phyloP scores from a whole-genome alignment of 1,284 basidiomycete species.

The Somion occarium region DNA sequence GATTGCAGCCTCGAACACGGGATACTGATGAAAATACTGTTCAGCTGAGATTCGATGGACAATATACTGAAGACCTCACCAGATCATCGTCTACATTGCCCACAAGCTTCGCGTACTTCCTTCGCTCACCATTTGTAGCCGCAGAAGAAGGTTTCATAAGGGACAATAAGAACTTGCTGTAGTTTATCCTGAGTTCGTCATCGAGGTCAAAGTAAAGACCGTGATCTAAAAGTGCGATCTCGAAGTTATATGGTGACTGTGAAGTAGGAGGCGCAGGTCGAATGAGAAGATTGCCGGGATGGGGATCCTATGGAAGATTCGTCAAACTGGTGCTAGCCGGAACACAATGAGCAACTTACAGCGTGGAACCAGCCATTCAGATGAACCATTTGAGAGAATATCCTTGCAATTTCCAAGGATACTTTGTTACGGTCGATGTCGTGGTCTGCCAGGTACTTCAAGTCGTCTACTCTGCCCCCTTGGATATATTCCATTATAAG shows the following conservation, averaged over 20 bases:
- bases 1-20: constrained; percentile 86
- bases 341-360: constrained; percentile 36
- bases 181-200: constrained; percentile 71
- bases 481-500: constrained; percentile 93
- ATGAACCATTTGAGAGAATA: constrained; percentile 93
- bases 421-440: constrained; percentile 94
- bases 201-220: constrained; percentile 91
- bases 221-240: constrained; percentile 90
- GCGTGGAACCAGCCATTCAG: constrained; percentile 91
- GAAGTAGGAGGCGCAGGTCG: constrained; percentile 63
- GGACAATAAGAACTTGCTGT: constrained; percentile 82
- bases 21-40: constrained; percentile 46
- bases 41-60: background rate
- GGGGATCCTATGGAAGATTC: constrained; percentile 54
- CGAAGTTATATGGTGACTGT: constrained; percentile 87
- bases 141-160: constrained; percentile 73
- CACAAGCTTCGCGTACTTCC: constrained; percentile 83
- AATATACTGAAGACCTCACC: constrained; percentile 37
- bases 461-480: constrained; percentile 87
- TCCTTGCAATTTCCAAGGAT: constrained; percentile 82
- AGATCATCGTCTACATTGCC: constrained; percentile 87
- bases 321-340: constrained; percentile 2
- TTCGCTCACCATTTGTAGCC: constrained; percentile 58
- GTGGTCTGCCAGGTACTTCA: constrained; percentile 79
- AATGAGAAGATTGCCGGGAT: constrained; percentile 89